Evolutionary conservation across 2,329 filamentous ascomycete genomes (phyloP).

Genomic region (Aspergillus nomiae): DNA sequence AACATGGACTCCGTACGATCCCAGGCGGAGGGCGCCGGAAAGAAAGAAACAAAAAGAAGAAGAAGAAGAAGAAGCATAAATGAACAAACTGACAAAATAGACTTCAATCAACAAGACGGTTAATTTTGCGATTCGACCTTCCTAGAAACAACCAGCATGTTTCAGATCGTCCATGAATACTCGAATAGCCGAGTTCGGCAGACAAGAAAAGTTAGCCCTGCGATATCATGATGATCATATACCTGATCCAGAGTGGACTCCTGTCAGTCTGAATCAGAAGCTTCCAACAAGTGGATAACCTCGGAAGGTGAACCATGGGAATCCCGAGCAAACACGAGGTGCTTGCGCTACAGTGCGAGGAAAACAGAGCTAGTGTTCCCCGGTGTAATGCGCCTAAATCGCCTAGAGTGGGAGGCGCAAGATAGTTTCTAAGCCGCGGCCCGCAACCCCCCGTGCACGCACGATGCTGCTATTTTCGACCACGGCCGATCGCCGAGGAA

Average conservation of each 20-base stretch:
- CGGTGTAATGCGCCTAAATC: no score
- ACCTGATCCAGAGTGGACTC: background rate
- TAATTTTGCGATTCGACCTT: background rate
- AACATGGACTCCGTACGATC: background rate
- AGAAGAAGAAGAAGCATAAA: background rate
- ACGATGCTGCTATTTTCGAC: background rate
- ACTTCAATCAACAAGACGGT: background rate
- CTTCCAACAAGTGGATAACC: background rate
- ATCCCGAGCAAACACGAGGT: background rate
- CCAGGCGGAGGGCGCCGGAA: background rate
- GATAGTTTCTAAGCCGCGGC: no score
- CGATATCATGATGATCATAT: background rate
- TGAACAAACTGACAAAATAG: no score
- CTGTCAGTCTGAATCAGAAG: background rate
- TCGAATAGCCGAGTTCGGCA: no score
- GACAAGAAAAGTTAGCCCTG: background rate
- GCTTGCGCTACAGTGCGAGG: no score
- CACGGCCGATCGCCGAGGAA: background rate
- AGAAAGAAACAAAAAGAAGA: background rate
- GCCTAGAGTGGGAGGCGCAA: no score
- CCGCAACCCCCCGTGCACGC: background rate
- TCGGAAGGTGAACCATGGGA: background rate
- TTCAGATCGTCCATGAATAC: background rate
- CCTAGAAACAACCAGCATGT: background rate
- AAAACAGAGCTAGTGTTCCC: no score